A percentile compares a stretch with the other conserved stretches of the same genome.
phyloP scores from a whole-genome alignment of 2,329 filamentous ascomycete species.

The Botrytis paeoniae region DNA sequence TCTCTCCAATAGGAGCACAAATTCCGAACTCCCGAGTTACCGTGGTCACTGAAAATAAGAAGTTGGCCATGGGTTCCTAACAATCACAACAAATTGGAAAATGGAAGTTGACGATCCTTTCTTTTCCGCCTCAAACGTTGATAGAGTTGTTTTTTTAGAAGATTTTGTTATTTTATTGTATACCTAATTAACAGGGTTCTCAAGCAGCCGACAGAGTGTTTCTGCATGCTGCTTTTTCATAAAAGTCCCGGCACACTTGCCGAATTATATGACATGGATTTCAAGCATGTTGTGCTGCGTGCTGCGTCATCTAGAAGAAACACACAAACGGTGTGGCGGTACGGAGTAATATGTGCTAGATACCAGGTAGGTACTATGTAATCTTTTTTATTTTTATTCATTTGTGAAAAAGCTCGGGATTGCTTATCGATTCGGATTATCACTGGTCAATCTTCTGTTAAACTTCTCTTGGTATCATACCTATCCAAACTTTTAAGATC shows the following conservation, averaged over 20 bases:
- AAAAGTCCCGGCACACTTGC: conserved; percentile 16
- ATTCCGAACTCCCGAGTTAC: conserved; percentile 1
- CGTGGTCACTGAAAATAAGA: background rate
- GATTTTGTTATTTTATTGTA: background rate
- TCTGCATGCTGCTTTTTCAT: conserved; percentile 17
- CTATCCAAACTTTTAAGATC: background rate
- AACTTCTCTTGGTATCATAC: background rate
- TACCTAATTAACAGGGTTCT: background rate
- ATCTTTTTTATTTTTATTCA: background rate
- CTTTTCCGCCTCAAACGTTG: background rate
- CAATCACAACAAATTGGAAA: background rate
- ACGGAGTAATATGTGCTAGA: background rate
- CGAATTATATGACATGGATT: conserved; percentile 18
- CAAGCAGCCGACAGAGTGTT: conserved; percentile 8
- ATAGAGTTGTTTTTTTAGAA: background rate
- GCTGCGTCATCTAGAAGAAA: conserved; percentile 18
- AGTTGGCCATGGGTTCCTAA: background rate
- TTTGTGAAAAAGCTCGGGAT: background rate
- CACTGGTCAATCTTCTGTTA: background rate
- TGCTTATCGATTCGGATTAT: background rate
- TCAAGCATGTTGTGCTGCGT: conserved; percentile 13
- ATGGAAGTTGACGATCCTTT: conserved; percentile 1
- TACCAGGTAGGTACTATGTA: background rate
- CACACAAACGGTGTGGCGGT: conserved; percentile 20
- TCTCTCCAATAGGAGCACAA: conserved; percentile 6